Evolutionary conservation across 768 basidiomycete genomes (phyloP).

Genomic region (Coprinellus aureogranulatus): DNA sequence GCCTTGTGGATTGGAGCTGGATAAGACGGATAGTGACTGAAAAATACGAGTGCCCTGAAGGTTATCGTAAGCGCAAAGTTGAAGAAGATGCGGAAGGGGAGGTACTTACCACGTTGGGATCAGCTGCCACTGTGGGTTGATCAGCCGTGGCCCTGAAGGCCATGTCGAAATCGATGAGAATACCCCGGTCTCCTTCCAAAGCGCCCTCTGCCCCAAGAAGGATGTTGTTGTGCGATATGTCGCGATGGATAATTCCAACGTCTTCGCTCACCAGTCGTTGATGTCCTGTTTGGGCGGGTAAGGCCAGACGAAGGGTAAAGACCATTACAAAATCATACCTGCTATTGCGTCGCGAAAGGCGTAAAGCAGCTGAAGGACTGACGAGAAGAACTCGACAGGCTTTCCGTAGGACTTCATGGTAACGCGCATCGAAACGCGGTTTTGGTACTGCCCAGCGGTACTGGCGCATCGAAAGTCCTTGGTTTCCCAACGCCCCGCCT

Average conservation of each 20-base stretch:
- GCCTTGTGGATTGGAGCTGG: too few species aligned
- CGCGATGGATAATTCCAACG: slow-evolving; percentile 1
- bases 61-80: not conserved
- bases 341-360: slow-evolving; percentile 13
- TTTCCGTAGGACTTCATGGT: slow-evolving; percentile 8
- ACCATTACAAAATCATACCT: not conserved
- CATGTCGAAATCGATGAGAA: slow-evolving; percentile 9
- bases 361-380: not conserved
- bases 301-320: not conserved
- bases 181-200: not conserved
- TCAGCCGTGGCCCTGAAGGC: not conserved
- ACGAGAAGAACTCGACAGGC: slow-evolving; percentile 3
- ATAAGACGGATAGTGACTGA: not conserved
- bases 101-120: not conserved
- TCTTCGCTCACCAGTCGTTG: not conserved
- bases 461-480: not conserved
- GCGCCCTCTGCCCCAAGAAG: not conserved
- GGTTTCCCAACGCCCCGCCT: not conserved
- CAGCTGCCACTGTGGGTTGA: not conserved
- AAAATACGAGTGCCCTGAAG: not conserved
- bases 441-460: not conserved
- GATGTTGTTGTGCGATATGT: slow-evolving; percentile 1
- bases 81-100: not conserved
- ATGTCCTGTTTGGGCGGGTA: not conserved
- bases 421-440: not conserved